Evolutionary conservation across 2,329 filamentous ascomycete species (phyloP).

Genomic region (Mycosphaerelloides madeirae): DNA sequence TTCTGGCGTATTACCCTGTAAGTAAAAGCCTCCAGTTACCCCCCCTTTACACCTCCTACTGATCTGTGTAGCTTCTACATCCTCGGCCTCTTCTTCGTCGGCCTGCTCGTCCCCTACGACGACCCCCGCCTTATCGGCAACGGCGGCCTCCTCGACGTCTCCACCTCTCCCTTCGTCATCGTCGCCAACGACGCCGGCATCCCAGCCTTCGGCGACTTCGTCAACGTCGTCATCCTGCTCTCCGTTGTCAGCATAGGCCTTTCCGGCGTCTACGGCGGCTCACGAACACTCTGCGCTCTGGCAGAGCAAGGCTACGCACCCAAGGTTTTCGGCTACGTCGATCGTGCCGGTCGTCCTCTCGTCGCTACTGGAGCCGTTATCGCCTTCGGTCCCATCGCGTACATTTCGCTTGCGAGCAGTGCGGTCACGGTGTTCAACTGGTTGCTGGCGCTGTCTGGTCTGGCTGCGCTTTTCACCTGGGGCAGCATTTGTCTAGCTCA

Average conservation of each 20-base stretch:
- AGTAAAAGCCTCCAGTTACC: constrained; percentile 12
- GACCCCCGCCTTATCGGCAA: constrained; percentile 57
- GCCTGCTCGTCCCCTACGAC: constrained; percentile 72
- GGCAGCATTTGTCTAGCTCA: constrained; percentile 61
- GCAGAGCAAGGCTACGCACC: constrained; percentile 69
- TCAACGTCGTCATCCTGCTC: constrained; percentile 92
- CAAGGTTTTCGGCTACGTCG: constrained; percentile 55
- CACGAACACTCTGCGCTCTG: constrained; percentile 80
- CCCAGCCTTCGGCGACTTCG: constrained; percentile 72
- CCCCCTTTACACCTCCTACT: constrained; percentile 13
- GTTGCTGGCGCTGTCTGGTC: constrained; percentile 66
- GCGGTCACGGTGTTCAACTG: constrained; percentile 53
- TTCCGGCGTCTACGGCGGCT: constrained; percentile 84
- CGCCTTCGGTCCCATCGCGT: constrained; percentile 56
- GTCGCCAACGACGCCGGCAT: constrained; percentile 76
- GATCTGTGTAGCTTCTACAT: constrained; percentile 62
- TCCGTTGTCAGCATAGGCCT: constrained; percentile 70
- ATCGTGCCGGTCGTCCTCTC: constrained; percentile 56
- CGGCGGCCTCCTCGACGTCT: constrained; percentile 56
- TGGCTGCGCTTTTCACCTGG: constrained; percentile 73
- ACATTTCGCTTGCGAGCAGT: constrained; percentile 50
- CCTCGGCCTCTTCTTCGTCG: constrained; percentile 72
- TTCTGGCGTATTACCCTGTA: constrained; percentile 83
- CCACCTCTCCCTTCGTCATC: constrained; percentile 87
- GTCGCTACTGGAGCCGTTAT: constrained; percentile 43